Percentiles rank a stretch among this genome's conserved stretches.
These are phyloP conservation scores for Hyphopichia khmerensis DNA, from an alignment of 1,139 yeast genomes.

Conservation along the genomic window DNA sequence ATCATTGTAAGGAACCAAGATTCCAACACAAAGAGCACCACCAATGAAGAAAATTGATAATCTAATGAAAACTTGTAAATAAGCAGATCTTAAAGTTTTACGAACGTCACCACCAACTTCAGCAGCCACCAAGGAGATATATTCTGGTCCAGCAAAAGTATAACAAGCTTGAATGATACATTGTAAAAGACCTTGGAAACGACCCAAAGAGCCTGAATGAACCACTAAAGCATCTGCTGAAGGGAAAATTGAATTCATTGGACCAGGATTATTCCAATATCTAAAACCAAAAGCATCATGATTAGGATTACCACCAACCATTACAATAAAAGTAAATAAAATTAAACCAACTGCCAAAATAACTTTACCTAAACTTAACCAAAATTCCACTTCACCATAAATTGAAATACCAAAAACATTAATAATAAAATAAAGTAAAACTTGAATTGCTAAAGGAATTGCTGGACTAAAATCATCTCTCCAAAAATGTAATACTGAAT, in stretches of 20 bases:
- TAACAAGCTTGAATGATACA: constrained; percentile 19
- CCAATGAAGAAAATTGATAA: constrained; percentile 13
- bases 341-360: constrained; percentile 16
- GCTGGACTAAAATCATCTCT: constrained; percentile 62
- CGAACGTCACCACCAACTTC: constrained; percentile 13
- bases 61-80: constrained; percentile 13
- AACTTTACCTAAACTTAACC: constrained; percentile 55
- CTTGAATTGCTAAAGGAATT: constrained; percentile 56
- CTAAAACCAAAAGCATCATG: constrained; percentile 20
- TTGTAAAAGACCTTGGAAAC: constrained; percentile 18
- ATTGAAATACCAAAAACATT: constrained; percentile 65
- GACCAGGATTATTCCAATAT: constrained; percentile 23
- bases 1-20: constrained; percentile 14
- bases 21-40: constrained; percentile 13
- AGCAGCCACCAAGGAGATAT: constrained; percentile 14
- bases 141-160: constrained; percentile 22
- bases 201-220: constrained; percentile 16
- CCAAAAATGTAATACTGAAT: constrained; percentile 76
- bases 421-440: constrained; percentile 54
- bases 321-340: constrained; percentile 17
- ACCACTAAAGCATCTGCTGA: constrained; percentile 5
- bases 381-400: constrained; percentile 67
- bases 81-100: constrained; percentile 12
- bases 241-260: constrained; percentile 8
- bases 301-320: constrained; percentile 22